Evolutionary conservation across 2,329 filamentous ascomycete species (phyloP), one percentile per base, ranked within the genome.

Genomic region (Cercospora zeae-maydis): DNA sequence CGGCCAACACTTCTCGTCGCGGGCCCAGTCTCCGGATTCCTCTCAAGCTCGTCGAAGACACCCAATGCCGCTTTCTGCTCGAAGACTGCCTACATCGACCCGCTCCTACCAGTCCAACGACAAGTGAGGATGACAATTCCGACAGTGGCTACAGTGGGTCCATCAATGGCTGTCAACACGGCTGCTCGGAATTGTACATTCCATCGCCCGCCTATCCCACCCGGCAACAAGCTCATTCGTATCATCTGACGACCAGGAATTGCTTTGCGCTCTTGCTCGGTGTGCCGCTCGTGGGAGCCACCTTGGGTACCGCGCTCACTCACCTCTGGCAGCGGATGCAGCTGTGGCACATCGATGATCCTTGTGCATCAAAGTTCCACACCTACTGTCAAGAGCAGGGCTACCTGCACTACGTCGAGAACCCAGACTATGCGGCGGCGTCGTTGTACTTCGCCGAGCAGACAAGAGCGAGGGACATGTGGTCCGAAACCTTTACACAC

Each of bases 401-500:
- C 13, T 93, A 93, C 69, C 75, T 87, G 7, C 82, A 87, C 63
- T 83, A 93, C 72, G 81, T 83, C 2, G 83, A 86, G 63, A 85
- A 86, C 63, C 85, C 88, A 0, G 82, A 87, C 57, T 86, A 92
- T 71, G 87, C 90, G 0, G 73, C 92, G 37, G 89, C 87, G 0
- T 78, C 88, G 49, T 77, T 93, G 11, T 83, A 84, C 56, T 82
- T 92, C 47, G 86, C 89, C 1, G 90, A 93, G 71, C 78, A 81
- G 21, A 88, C 87, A 66, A 82, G 84, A 57, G 75, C 89, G 27
- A 80, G 79, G 58, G 82, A 86, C n/a, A 76, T 91, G 11, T 93
- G 91, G 80, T 82, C 87, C 10, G 84, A 90, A 70, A 87, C 90
- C 0, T 92, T 93, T 75, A 82, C 84, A 13, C 91, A 95, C 71